Base-by-base conservation (phyloP, 345 rosid genomes). In the Odontarrhena argentea region DNA sequence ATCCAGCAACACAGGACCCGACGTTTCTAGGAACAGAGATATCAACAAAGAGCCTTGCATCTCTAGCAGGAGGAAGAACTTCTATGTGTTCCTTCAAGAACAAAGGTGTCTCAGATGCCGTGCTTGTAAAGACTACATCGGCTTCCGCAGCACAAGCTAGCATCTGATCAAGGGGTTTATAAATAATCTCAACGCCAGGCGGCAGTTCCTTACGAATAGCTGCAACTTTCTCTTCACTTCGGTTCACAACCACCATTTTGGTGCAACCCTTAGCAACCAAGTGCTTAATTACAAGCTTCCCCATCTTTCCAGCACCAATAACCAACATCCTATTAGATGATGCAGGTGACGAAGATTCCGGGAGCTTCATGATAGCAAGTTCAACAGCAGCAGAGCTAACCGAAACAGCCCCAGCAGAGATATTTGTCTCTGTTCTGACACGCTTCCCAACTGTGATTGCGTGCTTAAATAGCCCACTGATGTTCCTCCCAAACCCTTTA, bases 1-100 rank as follows among this genome's bases (percentile, higher is more conserved):
- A 52, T 28, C 87, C 91, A 1, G 74, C 60, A 4, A 88, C 83
- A 15, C 97, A 91, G 2, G 96, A 85, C 12, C 88, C 89, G 37
- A 94, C 99, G 56, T 94, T 94, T 32, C 99, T 77, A 18, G 99
- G 97, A 46, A 91, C 95, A 14, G 97, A 88, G 47, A 94, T 94
- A 47, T 94, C 99, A 52, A 94, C 56, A 68, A 94, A 94, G 47
- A 91, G 83, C 79, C 99, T 88, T 54, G 26, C 13, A 47, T 85
- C 77, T 2, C 83, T 81, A 63, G 77, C 95, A 8, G 78, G 41
- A 3, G 94, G 87, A 22, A 94, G 82, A 67, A 68, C 81, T 55
- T 78, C 58, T 14, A 85, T 89, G 50, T 91, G 70, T 50, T 91
- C 91, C 74, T 86, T 88, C 47, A 85, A 68, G 60, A 94, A 87